phyloP scores from a whole-genome alignment of 768 basidiomycete species.

The Naganishia vaughanmartiniae region DNA sequence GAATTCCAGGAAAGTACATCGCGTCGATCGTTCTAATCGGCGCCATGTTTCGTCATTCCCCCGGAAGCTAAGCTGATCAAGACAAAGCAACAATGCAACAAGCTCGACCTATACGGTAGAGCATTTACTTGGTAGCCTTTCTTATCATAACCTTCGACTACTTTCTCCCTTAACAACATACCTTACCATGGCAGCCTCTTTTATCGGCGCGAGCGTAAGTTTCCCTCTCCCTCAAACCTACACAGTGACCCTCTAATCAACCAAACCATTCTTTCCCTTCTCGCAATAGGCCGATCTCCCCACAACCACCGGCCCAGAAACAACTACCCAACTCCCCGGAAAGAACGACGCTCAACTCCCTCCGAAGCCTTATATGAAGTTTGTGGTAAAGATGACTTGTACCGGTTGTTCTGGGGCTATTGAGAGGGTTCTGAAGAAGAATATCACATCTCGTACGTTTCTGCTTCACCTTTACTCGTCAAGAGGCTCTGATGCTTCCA shows the following conservation, averaged over 20 bases:
- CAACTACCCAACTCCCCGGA: slow-evolving; percentile 4
- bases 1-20: no score
- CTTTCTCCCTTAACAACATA: not conserved
- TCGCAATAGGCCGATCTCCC: slow-evolving; percentile 1
- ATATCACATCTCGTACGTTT: slow-evolving; percentile 46
- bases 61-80: no score
- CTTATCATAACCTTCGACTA: no score
- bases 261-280: not conserved
- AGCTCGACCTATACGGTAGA: not conserved
- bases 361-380: slow-evolving; percentile 46
- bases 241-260: not conserved
- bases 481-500: not conserved
- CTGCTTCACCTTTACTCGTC: not conserved
- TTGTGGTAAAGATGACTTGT: slow-evolving; percentile 52
- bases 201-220: slow-evolving; percentile 3
- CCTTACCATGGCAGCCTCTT: not conserved
- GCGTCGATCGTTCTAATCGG: no score
- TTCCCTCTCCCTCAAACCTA: not conserved
- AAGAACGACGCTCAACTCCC: slow-evolving; percentile 21
- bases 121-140: no score
- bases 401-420: slow-evolving; percentile 51
- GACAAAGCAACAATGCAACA: not conserved
- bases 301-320: not conserved
- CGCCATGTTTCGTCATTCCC: not conserved
- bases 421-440: slow-evolving; percentile 48